Evolutionary conservation across 176 grass and related monocot species (phyloP).

Genomic region (Luzula sylvatica): DNA sequence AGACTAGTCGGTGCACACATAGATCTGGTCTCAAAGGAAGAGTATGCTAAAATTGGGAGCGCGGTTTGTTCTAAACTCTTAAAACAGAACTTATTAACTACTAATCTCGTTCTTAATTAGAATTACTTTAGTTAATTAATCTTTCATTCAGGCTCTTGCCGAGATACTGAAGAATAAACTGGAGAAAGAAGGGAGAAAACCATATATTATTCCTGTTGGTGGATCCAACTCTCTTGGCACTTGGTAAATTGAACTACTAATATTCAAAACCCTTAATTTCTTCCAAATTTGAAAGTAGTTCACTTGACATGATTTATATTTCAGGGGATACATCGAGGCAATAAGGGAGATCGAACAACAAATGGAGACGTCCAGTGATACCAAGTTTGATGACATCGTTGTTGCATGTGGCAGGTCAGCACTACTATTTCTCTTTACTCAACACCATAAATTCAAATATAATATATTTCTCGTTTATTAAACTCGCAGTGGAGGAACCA

Average conservation of each 20-base stretch:
- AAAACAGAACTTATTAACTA: not conserved
- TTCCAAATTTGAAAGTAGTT: not conserved
- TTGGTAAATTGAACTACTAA: slow-evolving; percentile 43
- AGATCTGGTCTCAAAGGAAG: slow-evolving; percentile 91
- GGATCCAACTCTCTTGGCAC: slow-evolving; percentile 95
- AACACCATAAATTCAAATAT: no score
- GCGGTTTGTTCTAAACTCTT: slow-evolving; percentile 41
- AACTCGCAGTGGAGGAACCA: slow-evolving; percentile 71
- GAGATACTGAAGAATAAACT: slow-evolving; percentile 74
- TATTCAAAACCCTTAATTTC: not conserved
- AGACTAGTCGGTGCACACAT: slow-evolving; percentile 77
- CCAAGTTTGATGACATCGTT: slow-evolving; percentile 79
- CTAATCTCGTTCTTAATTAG: not conserved
- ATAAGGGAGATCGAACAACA: slow-evolving; percentile 83
- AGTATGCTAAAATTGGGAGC: slow-evolving; percentile 81
- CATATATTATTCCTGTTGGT: slow-evolving; percentile 92
- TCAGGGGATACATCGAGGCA: slow-evolving; percentile 93
- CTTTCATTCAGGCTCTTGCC: slow-evolving; percentile 48
- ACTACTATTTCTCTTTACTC: not conserved
- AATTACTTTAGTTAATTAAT: slow-evolving; percentile 10
- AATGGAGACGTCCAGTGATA: slow-evolving; percentile 28
- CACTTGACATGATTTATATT: slow-evolving; percentile 16
- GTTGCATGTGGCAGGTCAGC: slow-evolving; percentile 87
- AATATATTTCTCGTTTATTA: not conserved
- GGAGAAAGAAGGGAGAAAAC: slow-evolving; percentile 71